Conservation (phyloP, 2,329 filamentous ascomycete species). For the Aphanocladium album region DNA sequence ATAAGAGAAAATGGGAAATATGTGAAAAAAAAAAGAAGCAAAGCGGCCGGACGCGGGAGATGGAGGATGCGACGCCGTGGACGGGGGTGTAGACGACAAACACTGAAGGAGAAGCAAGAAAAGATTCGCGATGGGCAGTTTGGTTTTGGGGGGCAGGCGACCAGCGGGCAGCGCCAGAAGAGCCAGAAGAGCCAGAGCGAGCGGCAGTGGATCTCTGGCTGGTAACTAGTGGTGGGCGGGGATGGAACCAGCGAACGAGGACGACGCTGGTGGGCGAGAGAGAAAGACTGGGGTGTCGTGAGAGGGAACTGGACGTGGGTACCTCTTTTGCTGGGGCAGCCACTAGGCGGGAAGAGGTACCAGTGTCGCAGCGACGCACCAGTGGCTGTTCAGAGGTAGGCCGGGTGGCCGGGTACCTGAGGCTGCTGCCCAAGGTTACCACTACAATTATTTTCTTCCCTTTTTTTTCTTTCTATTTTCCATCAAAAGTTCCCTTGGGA, state of each 20-base stretch:
- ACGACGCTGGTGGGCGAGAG: background rate
- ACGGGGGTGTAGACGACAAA: background rate
- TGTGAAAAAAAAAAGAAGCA: slow-evolving; percentile 14
- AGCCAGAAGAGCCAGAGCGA: background rate
- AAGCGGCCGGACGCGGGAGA: slow-evolving; percentile 5
- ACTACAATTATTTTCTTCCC: too few species aligned
- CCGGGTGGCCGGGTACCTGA: background rate
- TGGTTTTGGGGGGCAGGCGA: background rate
- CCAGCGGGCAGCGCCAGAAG: background rate
- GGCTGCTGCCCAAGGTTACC: slow-evolving; percentile 2
- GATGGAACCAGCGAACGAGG: too few species aligned
- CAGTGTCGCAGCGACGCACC: background rate
- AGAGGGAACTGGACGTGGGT: background rate
- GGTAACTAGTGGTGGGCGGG: too few species aligned
- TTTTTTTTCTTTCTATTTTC: too few species aligned
- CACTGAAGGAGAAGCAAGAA: slow-evolving; percentile 5
- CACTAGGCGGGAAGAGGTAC: background rate
- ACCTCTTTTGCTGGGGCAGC: background rate
- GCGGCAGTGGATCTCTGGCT: too few species aligned
- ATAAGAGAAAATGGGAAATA: background rate
- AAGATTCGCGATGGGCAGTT: slow-evolving; percentile 10
- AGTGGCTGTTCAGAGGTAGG: too few species aligned
- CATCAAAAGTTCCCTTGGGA: too few species aligned
- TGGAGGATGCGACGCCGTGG: slow-evolving; percentile 8
- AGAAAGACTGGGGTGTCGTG: background rate